Evolutionary conservation across 2,329 filamentous ascomycete species (phyloP), one percentile per base, ranked within the genome.

Genomic region (Dactylellina drechsleri): DNA sequence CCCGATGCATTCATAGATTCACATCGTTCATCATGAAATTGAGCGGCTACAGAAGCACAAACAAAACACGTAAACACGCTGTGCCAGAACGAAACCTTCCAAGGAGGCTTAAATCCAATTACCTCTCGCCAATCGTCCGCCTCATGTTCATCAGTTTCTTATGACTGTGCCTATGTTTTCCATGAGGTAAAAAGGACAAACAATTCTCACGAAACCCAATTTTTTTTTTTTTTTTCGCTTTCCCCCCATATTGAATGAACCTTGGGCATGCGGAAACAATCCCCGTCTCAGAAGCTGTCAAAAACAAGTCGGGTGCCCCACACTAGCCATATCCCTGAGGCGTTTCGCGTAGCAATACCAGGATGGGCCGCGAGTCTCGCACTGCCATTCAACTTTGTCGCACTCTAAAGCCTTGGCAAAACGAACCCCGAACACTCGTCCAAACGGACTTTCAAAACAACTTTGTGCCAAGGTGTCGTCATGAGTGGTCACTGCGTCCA

Each of bases 281-380:
- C 41, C 64, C 36, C 64, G 71, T 75, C 71, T 75, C 71, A 75
- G 15, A 60, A 54, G 40, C 71, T 75, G 64, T 64, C 71, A 67
- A 74, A 66, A 66, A 36, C 41, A 49, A 57, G 23, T 31, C 28
- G 43, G 41, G 57, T 49, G 28, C 49, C 60, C 49, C 50, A 31
- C 15, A 26, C 47, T 13, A 36, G 41, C 60, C 36, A 49, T 15
- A 36, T 56, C 66, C 58, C 53, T 75, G 71, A 64, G 58, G 64
- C 71, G 71, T 75, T 75, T 62, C 71, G 71, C 71, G 71, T 75
- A 64, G 56, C 71, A 68, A 36, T 58, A 49, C 71, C 64, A 59
- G 49, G 58, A 47, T 65, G 20, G 36, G 31, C 18, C 45, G 43
- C 36, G 20, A 50, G 13, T 36, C 41, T 45, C 41, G 28, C 43